These are phyloP conservation scores for Colletotrichum brevisporum DNA, from an alignment of 2,329 filamentous ascomycete species.

Conservation along the genomic window DNA sequence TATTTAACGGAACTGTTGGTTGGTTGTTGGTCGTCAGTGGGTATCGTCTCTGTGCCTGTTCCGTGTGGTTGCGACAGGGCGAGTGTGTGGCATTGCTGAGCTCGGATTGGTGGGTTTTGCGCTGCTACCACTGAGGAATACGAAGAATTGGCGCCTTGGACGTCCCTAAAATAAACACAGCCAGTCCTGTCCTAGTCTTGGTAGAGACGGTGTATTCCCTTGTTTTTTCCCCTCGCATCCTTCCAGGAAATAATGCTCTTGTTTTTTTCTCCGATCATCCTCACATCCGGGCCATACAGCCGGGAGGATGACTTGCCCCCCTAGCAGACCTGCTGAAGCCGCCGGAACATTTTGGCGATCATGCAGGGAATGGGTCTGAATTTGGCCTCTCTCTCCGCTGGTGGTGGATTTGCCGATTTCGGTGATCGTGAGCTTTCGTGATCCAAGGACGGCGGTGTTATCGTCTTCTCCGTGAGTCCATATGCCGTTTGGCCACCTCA, in stretches of 20 bases:
- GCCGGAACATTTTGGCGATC: slow-evolving; percentile 11
- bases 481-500: slow-evolving; percentile 7
- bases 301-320: neutral
- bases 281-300: neutral
- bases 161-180: slow-evolving; percentile 15
- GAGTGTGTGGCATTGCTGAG: slow-evolving; percentile 14
- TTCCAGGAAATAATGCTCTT: no score
- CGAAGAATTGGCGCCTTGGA: slow-evolving; percentile 38
- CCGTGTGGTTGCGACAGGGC: neutral
- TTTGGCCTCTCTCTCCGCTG: neutral
- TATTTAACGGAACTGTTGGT: slow-evolving; percentile 12
- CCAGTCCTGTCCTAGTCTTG: slow-evolving; percentile 2
- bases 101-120: slow-evolving; percentile 27
- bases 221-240: no score
- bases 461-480: neutral
- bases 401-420: neutral
- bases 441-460: neutral
- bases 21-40: neutral
- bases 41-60: neutral
- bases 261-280: no score
- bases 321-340: neutral
- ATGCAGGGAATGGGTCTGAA: neutral
- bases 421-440: neutral
- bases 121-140: slow-evolving; percentile 35
- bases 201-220: no score